These are phyloP conservation scores for Hyaloperonospora arabidopsidis DNA, from an alignment of 352 stramenopile genomes.

Conservation along the genomic window DNA sequence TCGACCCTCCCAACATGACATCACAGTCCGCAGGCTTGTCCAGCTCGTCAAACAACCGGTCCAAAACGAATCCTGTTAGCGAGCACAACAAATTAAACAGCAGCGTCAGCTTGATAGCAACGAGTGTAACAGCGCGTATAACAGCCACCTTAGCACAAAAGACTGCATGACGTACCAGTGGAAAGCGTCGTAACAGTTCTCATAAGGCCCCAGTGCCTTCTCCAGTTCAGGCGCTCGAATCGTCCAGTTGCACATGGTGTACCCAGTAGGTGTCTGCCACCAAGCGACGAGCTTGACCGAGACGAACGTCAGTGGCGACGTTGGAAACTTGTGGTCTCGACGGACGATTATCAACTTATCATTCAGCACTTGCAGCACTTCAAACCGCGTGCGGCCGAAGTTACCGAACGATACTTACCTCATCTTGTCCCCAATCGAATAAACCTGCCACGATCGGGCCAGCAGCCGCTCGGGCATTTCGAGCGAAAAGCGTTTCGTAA, in stretches of 20 bases:
- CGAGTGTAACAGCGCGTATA: not conserved
- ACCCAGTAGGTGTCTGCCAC: conserved; percentile 47
- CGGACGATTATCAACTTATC: conserved; percentile 54
- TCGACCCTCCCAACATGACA: conserved; percentile 45
- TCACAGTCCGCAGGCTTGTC: conserved; percentile 37
- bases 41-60: conserved; percentile 38
- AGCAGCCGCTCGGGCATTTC: conserved; percentile 32
- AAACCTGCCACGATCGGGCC: conserved; percentile 38
- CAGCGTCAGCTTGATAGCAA: not conserved
- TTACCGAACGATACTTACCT: conserved; percentile 38
- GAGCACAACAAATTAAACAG: conserved; percentile 1
- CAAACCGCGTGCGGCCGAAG: conserved; percentile 33
- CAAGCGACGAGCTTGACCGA: conserved; percentile 57
- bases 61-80: conserved; percentile 43
- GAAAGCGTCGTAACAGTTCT: conserved; percentile 58
- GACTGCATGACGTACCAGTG: conserved; percentile 32
- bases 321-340: conserved; percentile 40
- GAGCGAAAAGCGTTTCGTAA: conserved; percentile 33
- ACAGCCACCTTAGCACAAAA: not conserved
- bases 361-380: conserved; percentile 39
- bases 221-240: conserved; percentile 45
- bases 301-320: conserved; percentile 41
- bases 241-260: conserved; percentile 50
- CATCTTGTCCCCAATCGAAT: conserved; percentile 36
- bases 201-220: conserved; percentile 32